A percentile compares a stretch with the other conserved stretches of the same genome.
phyloP scores from a whole-genome alignment of 2,329 filamentous ascomycete genomes.

The Fusarium falciforme region DNA sequence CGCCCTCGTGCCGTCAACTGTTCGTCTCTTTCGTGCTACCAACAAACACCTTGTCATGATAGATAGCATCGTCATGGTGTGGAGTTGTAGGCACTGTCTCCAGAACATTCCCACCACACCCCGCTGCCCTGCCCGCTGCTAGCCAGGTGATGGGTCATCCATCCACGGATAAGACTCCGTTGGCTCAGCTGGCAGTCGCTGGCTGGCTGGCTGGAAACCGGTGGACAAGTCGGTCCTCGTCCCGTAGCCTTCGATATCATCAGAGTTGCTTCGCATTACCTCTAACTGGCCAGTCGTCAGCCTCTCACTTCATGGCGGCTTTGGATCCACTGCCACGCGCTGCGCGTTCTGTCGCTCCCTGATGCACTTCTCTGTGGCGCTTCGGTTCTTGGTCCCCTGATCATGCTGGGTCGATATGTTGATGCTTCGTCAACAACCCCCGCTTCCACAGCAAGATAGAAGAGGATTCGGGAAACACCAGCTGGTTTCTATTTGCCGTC shows the following conservation, averaged over 20 bases:
- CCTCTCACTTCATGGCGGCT: neutral
- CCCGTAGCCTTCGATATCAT: slow-evolving; percentile 14
- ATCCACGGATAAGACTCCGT: slow-evolving; percentile 12
- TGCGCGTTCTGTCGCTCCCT: neutral
- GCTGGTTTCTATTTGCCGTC: neutral
- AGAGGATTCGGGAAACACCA: neutral
- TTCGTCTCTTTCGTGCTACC: neutral
- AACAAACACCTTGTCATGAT: neutral
- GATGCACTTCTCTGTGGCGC: neutral
- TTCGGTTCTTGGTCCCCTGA: slow-evolving; percentile 21
- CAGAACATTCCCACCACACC: slow-evolving; percentile 11
- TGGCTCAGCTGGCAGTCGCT: slow-evolving; percentile 24
- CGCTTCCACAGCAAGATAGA: neutral
- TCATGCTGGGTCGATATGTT: slow-evolving; percentile 9
- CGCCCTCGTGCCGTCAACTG: neutral
- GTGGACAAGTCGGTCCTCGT: slow-evolving; percentile 1
- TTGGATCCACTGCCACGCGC: neutral
- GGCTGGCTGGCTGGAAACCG: neutral
- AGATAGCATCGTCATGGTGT: neutral
- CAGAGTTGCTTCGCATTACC: slow-evolving; percentile 1
- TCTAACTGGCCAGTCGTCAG: slow-evolving; percentile 1
- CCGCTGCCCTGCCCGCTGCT: slow-evolving; percentile 12
- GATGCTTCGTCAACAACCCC: neutral
- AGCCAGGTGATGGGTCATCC: slow-evolving; percentile 20
- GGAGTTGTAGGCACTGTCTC: neutral